These are phyloP conservation scores for Helianthus tuberosus DNA, from an alignment of 129 eudicot species.

Conservation along the genomic window DNA sequence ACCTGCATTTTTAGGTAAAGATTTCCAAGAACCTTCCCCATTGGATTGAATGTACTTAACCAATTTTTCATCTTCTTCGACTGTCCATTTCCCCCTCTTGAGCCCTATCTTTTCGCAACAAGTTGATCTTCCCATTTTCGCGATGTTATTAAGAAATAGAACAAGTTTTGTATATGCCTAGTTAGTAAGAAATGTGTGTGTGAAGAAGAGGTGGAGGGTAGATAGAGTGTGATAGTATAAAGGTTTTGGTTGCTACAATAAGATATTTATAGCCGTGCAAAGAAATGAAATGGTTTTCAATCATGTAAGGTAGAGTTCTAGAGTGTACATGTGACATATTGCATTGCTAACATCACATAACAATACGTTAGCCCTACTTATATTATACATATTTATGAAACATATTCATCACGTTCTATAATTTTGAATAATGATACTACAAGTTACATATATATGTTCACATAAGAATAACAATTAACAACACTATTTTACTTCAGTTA, in stretches of 20 bases:
- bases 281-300: not conserved
- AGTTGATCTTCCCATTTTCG: slow-evolving; percentile 74
- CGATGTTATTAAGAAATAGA: not conserved
- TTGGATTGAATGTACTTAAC: slow-evolving; percentile 62
- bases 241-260: not conserved
- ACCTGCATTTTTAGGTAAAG: slow-evolving; percentile 92
- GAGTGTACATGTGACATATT: not conserved
- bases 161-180: not conserved
- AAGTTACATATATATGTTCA: too few species aligned
- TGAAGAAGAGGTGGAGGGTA: too few species aligned
- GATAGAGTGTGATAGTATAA: not conserved
- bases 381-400: not conserved
- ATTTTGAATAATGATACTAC: too few species aligned
- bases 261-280: not conserved
- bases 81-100: slow-evolving; percentile 77
- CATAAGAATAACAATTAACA: too few species aligned
- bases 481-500: too few species aligned
- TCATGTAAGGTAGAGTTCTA: slow-evolving; percentile 2
- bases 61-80: slow-evolving; percentile 72
- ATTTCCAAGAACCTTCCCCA: slow-evolving; percentile 90
- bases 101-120: slow-evolving; percentile 86
- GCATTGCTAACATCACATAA: not conserved
- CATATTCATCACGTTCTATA: too few species aligned
- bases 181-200: not conserved
- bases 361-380: too few species aligned